Evolutionary conservation across 1,284 basidiomycete species (phyloP).

Genomic region (Ceratobasidium sp.): DNA sequence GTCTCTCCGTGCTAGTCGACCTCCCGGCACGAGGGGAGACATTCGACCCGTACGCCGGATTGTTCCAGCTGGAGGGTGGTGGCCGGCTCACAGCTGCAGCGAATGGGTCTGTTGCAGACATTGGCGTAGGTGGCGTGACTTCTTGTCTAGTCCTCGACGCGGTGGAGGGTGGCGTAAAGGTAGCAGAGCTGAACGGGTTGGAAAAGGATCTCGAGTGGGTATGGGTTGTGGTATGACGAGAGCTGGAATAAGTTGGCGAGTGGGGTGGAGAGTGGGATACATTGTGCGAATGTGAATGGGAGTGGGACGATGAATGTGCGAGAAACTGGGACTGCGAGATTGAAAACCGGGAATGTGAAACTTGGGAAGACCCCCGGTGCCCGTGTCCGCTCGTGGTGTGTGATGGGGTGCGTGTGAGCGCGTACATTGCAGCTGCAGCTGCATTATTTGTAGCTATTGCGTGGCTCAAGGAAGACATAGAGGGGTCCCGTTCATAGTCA

Average conservation of each 20-base stretch:
- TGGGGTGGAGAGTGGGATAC: conserved; percentile 30
- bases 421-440: conserved; percentile 30
- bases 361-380: conserved; percentile 14
- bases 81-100: conserved; percentile 24
- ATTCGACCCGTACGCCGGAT: conserved; percentile 34
- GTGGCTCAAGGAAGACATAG: conserved; percentile 23
- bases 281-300: conserved; percentile 36
- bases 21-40: conserved; percentile 13
- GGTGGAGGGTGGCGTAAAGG: conserved; percentile 17
- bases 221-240: conserved; percentile 3
- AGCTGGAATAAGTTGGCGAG: conserved; percentile 8
- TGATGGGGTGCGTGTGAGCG: conserved; percentile 28
- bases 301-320: conserved; percentile 9
- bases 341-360: conserved; percentile 23
- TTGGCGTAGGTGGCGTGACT: conserved; percentile 25
- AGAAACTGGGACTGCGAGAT: conserved; percentile 13
- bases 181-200: conserved; percentile 11
- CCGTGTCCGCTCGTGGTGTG: conserved; percentile 35
- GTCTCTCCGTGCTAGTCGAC: not conserved
- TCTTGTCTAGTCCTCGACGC: conserved; percentile 10
- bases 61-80: conserved; percentile 42
- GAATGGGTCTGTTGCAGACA: conserved; percentile 29
- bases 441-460: conserved; percentile 19
- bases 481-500: conserved; percentile 1
- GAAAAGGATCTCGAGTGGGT: conserved; percentile 34